Percentiles rank a stretch among this genome's conserved stretches.
These are phyloP conservation scores for Camelina hispida DNA, from an alignment of 345 rosid genomes.

Conservation along the genomic window DNA sequence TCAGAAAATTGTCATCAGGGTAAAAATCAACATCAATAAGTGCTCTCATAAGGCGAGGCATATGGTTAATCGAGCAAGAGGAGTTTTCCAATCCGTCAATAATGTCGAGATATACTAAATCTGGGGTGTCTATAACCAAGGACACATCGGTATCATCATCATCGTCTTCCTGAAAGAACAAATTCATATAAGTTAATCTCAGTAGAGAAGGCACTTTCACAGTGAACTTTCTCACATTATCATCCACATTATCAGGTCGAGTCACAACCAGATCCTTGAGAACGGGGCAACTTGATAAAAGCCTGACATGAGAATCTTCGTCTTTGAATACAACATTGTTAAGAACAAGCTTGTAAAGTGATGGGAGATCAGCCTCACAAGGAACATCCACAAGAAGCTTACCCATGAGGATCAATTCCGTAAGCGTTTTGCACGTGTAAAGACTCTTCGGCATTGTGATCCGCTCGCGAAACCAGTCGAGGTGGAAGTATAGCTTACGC, in stretches of 20 bases:
- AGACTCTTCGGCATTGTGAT: background rate
- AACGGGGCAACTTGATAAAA: conserved; percentile 16
- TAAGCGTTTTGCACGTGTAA: conserved; percentile 1
- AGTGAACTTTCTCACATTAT: background rate
- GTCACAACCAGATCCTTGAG: background rate
- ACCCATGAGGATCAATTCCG: background rate
- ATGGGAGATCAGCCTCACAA: background rate
- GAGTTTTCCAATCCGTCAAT: background rate
- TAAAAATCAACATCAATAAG: background rate
- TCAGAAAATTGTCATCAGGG: background rate
- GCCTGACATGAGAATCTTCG: conserved; percentile 1
- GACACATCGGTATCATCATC: background rate
- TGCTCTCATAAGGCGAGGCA: conserved; percentile 13
- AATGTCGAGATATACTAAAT: too few relatives aligned
- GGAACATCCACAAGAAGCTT: conserved; percentile 1
- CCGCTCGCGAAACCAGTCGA: background rate
- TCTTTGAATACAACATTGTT: background rate
- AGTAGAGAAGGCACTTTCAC: conserved; percentile 9
- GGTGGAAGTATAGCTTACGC: background rate
- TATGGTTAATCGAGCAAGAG: background rate
- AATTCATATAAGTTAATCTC: background rate
- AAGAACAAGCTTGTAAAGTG: background rate
- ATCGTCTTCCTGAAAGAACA: too few relatives aligned
- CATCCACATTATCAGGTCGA: background rate
- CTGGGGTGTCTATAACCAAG: background rate